Percentiles rank a stretch among this genome's conserved stretches.
Evolutionary conservation across 306 rosid genomes (phyloP).

Genomic region (Quercus bicolor): DNA sequence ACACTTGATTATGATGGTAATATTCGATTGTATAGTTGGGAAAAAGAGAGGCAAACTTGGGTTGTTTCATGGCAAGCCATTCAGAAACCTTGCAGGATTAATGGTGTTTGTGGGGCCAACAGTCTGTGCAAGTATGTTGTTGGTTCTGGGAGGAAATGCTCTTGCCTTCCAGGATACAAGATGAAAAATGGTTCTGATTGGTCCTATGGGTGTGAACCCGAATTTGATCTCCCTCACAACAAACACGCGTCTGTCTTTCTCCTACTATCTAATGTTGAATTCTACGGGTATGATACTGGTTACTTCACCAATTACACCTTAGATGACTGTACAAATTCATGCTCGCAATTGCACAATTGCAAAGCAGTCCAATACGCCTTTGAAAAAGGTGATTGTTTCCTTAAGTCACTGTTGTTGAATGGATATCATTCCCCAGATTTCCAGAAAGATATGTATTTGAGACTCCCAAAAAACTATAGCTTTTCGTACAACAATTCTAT

Average conservation of each 20-base stretch:
- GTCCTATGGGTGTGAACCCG: constrained; percentile 42
- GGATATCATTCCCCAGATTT: constrained; percentile 33
- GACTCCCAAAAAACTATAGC: constrained; percentile 26
- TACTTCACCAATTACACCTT: too few relatives aligned
- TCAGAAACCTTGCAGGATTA: too few relatives aligned
- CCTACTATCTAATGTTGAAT: not conserved
- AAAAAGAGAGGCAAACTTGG: too few relatives aligned
- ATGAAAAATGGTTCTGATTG: constrained; percentile 12
- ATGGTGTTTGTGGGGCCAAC: too few relatives aligned
- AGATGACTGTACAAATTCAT: too few relatives aligned
- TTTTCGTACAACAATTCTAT: not conserved
- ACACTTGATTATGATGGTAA: too few relatives aligned
- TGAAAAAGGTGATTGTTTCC: constrained; percentile 20
- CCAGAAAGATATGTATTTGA: constrained; percentile 33
- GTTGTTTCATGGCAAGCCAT: too few relatives aligned
- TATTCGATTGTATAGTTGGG: too few relatives aligned
- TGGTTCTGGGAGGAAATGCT: too few relatives aligned
- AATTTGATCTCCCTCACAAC: constrained; percentile 17
- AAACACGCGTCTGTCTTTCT: constrained; percentile 19
- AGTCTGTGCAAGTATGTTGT: too few relatives aligned
- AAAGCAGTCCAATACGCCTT: constrained; percentile 34
- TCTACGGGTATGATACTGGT: too few relatives aligned
- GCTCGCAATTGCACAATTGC: constrained; percentile 30
- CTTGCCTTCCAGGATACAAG: too few relatives aligned
- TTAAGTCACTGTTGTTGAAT: constrained; percentile 38